phyloP scores from a whole-genome alignment of 208 protist species.

The Balamuthia mandrillaris region DNA sequence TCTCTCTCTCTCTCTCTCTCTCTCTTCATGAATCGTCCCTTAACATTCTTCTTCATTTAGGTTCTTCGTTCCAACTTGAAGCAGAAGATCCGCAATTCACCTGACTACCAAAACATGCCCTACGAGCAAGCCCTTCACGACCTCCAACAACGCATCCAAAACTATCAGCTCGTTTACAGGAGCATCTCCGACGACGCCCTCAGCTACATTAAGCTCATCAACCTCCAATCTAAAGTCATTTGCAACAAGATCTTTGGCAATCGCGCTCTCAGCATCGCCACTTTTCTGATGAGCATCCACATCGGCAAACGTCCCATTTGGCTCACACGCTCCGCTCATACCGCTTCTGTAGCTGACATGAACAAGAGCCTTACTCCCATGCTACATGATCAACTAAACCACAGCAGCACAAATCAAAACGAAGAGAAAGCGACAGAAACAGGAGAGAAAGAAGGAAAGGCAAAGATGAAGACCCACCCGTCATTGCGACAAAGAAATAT shows the following conservation, averaged over 20 bases:
- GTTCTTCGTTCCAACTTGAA: conserved; percentile 31
- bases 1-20: too few species aligned
- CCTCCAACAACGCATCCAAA: neutral
- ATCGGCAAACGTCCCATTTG: conserved; percentile 4
- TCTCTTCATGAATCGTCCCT: too few species aligned
- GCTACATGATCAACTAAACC: too few species aligned
- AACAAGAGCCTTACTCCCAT: too few species aligned
- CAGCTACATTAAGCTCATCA: conserved; percentile 5
- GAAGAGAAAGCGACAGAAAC: too few species aligned
- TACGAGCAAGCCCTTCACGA: conserved; percentile 7
- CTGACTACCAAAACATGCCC: neutral
- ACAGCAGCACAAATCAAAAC: neutral
- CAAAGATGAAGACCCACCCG: too few species aligned
- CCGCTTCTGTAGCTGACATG: neutral
- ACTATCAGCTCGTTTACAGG: neutral
- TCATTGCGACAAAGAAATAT: too few species aligned
- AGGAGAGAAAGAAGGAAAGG: too few species aligned
- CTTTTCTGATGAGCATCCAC: neutral
- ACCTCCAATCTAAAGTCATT: conserved; percentile 11
- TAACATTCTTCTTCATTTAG: neutral
- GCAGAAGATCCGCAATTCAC: neutral
- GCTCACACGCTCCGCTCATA: conserved; percentile 4
- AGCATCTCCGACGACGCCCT: conserved; percentile 7
- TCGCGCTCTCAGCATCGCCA: neutral
- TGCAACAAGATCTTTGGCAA: conserved; percentile 38